Evolutionary conservation across 352 stramenopile species (phyloP).

Genomic region (Pythium sp.): DNA sequence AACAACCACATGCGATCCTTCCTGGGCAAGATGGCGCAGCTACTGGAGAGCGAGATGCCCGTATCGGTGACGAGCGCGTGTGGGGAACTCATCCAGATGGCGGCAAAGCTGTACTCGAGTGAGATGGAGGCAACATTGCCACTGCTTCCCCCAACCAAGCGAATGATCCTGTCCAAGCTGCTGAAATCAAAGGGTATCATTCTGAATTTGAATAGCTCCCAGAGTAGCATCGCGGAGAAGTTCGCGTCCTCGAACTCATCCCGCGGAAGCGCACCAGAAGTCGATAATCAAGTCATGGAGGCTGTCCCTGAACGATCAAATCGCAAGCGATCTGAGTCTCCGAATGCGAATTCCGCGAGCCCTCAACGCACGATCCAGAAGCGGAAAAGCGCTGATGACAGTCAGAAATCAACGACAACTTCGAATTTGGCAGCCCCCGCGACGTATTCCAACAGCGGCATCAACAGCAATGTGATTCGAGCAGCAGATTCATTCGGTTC

Average conservation of each 20-base stretch:
- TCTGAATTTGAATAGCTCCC: constrained; percentile 24
- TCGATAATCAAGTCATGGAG: constrained; percentile 15
- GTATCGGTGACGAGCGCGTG: constrained; percentile 56
- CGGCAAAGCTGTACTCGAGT: constrained; percentile 38
- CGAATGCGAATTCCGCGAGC: constrained; percentile 33
- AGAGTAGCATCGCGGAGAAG: constrained; percentile 9
- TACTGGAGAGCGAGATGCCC: constrained; percentile 59
- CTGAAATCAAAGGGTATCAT: constrained; percentile 61
- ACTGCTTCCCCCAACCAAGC: constrained; percentile 57
- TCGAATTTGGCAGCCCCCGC: not conserved
- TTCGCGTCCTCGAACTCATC: constrained; percentile 14
- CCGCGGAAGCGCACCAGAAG: constrained; percentile 22
- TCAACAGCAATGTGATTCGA: not conserved
- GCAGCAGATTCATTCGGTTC: not conserved
- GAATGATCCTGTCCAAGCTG: constrained; percentile 44
- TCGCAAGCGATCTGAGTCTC: constrained; percentile 51
- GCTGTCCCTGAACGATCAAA: constrained; percentile 28
- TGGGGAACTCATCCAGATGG: constrained; percentile 52
- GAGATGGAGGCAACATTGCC: constrained; percentile 58
- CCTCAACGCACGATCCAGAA: constrained; percentile 43
- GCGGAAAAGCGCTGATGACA: constrained; percentile 32
- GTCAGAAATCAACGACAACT: not conserved
- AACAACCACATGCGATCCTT: constrained; percentile 68
- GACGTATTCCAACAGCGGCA: not conserved
- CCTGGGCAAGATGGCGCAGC: constrained; percentile 63